Base-by-base conservation (phyloP, 768 basidiomycete genomes). In the Boletus eberwhitei region DNA sequence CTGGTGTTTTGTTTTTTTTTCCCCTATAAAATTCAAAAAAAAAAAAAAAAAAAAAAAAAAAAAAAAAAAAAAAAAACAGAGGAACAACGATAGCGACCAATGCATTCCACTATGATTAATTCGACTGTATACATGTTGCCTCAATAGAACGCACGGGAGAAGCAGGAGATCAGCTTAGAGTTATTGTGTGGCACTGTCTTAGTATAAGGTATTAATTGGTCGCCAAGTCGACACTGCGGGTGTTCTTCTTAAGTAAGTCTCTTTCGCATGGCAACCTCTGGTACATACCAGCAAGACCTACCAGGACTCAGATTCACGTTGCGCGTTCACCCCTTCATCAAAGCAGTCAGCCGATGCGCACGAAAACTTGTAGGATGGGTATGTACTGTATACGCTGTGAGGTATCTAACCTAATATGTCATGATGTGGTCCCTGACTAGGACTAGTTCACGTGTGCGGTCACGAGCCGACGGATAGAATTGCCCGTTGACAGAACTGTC, bases 391-490 rank as follows among this genome's bases (percentile, higher is more conserved):
- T 29, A 29, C 7, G 29, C 7, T 29, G 29, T 29, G 29, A 8
- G 29, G 29, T 9, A 9, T 8, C 29, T 29, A 29, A 29, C 24
- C 24, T 24, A 26, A 19, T n/a, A 6, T 7, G 21, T 19, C 31
- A 17, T 36, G 48, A 35, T 36, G n/a, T 9, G 0, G 42, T 22
- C 6, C 19, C 29, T 35, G 26, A 22, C 26, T 38, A 19, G 46
- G 26, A 22, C 26, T 38, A 19, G 46, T 41, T 46, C 58, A 55
- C 53, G 38, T 56, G 59, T 50, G 21, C 3, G 24, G 48, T 58
- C 48, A 52, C 48, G 57, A 17, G 42, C 35, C 17, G 13, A 21
- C 35, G 44, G 55, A 8, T 37, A 24, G 14, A 38, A 42, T 6
- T 17, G 34, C 8, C 39, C 39, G 43, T 8, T 42, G 43, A 46